phyloP scores from a whole-genome alignment of 169 alveolate species.

The Cryptosporidium muris region DNA sequence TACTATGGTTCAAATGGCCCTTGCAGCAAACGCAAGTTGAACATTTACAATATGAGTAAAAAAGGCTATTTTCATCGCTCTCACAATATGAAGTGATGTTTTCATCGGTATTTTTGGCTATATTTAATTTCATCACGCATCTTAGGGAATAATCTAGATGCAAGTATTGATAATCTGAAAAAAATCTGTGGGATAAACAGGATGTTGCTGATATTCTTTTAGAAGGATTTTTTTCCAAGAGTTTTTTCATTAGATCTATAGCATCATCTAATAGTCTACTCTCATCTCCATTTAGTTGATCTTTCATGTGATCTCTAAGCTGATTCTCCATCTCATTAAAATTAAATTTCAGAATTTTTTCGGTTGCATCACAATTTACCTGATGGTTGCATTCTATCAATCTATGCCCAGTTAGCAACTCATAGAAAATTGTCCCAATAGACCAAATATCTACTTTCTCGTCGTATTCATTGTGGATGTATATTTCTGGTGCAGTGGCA shows the following conservation, averaged over 20 bases:
- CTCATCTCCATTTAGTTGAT: slow-evolving; percentile 10
- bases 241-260: slow-evolving; percentile 35
- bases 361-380: slow-evolving; percentile 61
- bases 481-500: slow-evolving; percentile 85
- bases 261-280: slow-evolving; percentile 37
- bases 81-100: slow-evolving; percentile 41
- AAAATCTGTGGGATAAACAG: slow-evolving; percentile 53
- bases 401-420: slow-evolving; percentile 75
- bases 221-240: slow-evolving; percentile 56
- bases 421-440: slow-evolving; percentile 81
- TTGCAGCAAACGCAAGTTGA: slow-evolving; percentile 1
- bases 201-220: slow-evolving; percentile 53
- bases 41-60: slow-evolving; percentile 44
- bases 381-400: slow-evolving; percentile 74
- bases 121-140: slow-evolving; percentile 24
- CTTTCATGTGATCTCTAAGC: slow-evolving; percentile 14
- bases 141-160: slow-evolving; percentile 21
- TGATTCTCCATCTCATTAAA: slow-evolving; percentile 21
- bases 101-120: slow-evolving; percentile 35
- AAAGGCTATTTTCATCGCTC: slow-evolving; percentile 32
- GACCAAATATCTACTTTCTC: slow-evolving; percentile 85
- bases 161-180: background rate
- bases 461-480: slow-evolving; percentile 79
- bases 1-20: background rate
- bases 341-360: slow-evolving; percentile 59